Percentiles rank a stretch among this genome's conserved stretches.
Evolutionary conservation across 1,284 basidiomycete species (phyloP).

Genomic region (Cryptococcus deneoformans): DNA sequence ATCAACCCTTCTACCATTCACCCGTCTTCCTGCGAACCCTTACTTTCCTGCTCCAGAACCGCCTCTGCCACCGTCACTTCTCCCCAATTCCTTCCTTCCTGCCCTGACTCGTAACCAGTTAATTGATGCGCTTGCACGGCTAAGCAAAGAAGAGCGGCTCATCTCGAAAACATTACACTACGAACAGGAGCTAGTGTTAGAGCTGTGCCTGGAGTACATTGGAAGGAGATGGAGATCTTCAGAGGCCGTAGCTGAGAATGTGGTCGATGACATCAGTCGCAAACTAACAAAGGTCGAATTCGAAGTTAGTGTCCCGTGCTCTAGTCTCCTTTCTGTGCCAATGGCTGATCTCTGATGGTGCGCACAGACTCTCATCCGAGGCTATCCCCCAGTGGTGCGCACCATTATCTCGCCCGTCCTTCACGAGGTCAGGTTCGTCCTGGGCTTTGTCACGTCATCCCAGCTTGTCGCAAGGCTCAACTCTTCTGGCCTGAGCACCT

Average conservation of each 20-base stretch:
- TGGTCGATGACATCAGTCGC: slow-evolving; percentile 26
- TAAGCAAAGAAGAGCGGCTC: slow-evolving; percentile 8
- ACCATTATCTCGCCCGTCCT: slow-evolving; percentile 23
- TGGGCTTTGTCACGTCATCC: slow-evolving; percentile 28
- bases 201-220: slow-evolving; percentile 36
- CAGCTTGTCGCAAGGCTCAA: slow-evolving; percentile 30
- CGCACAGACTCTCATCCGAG: slow-evolving; percentile 24
- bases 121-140: slow-evolving; percentile 23
- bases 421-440: slow-evolving; percentile 25
- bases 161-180: slow-evolving; percentile 6
- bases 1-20: slow-evolving; percentile 24
- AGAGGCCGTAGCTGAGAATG: background rate
- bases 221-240: slow-evolving; percentile 23
- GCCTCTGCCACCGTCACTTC: slow-evolving; percentile 12
- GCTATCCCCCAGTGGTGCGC: slow-evolving; percentile 5
- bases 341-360: background rate
- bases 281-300: slow-evolving; percentile 35
- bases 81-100: slow-evolving; percentile 12
- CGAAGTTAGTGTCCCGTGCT: slow-evolving; percentile 24
- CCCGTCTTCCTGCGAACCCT: slow-evolving; percentile 11
- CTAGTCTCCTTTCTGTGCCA: too few relatives aligned
- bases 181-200: slow-evolving; percentile 17
- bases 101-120: slow-evolving; percentile 24
- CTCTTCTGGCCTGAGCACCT: background rate
- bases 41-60: slow-evolving; percentile 10